These are phyloP conservation scores for Thalia dealbata DNA, from an alignment of 176 grass and related monocot species.

Conservation along the genomic window DNA sequence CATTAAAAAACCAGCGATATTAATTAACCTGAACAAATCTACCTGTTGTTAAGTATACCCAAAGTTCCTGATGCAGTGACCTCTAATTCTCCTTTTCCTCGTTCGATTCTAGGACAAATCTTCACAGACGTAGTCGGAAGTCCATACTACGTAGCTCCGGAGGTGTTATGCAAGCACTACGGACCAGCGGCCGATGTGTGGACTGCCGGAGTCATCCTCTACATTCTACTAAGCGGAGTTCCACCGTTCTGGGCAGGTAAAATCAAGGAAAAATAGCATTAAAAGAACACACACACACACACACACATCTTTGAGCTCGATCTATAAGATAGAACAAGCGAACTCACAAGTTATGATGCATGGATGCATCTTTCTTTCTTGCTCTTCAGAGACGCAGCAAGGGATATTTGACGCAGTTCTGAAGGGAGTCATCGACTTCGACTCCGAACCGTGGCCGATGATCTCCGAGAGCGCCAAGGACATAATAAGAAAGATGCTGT, in stretches of 20 bases:
- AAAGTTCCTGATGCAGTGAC: not conserved
- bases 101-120: slow-evolving; percentile 30
- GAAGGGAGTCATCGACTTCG: slow-evolving; percentile 46
- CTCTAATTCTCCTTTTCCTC: not conserved
- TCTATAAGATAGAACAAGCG: no score
- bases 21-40: no score
- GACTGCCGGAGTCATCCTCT: slow-evolving; percentile 65
- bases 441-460: slow-evolving; percentile 42
- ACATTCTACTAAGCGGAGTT: slow-evolving; percentile 61
- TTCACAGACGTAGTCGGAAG: slow-evolving; percentile 62
- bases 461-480: slow-evolving; percentile 63
- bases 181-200: slow-evolving; percentile 62
- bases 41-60: no score
- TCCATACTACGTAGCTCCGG: slow-evolving; percentile 65
- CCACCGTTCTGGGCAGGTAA: slow-evolving; percentile 60
- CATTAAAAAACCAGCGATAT: no score
- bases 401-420: slow-evolving; percentile 69
- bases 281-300: no score
- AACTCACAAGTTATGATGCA: no score
- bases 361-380: no score
- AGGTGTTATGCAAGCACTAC: slow-evolving; percentile 74
- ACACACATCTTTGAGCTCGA: no score
- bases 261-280: no score
- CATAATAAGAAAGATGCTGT: slow-evolving; percentile 48
- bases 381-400: slow-evolving; percentile 47